Evolutionary conservation across 192 early-diverging fungal species (phyloP).

Genomic region (Polychytrium aggregatum): DNA sequence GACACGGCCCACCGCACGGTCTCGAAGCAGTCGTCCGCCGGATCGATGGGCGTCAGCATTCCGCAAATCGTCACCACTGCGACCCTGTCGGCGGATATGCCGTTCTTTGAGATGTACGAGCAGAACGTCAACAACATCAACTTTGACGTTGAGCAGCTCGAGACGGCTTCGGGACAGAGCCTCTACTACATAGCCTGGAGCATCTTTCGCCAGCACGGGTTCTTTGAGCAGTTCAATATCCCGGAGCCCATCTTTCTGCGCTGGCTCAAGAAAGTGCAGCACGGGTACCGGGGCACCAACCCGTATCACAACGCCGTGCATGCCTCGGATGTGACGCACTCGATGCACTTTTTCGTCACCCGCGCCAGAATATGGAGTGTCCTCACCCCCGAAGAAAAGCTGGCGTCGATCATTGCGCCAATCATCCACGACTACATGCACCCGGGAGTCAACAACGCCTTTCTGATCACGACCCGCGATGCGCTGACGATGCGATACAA

Average conservation of each 20-base stretch:
- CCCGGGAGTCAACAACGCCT: slow-evolving; percentile 91
- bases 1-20: neutral
- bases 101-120: slow-evolving; percentile 7
- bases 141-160: slow-evolving; percentile 18
- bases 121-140: slow-evolving; percentile 11
- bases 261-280: slow-evolving; percentile 19
- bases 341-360: slow-evolving; percentile 61
- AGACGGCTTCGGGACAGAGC: slow-evolving; percentile 8
- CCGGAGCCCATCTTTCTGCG: slow-evolving; percentile 10
- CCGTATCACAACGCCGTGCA: slow-evolving; percentile 94
- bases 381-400: slow-evolving; percentile 18
- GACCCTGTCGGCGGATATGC: slow-evolving; percentile 5
- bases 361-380: slow-evolving; percentile 14
- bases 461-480: slow-evolving; percentile 69
- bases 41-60: neutral
- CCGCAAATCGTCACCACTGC: too few relatives aligned
- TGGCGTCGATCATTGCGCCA: slow-evolving; percentile 34
- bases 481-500: slow-evolving; percentile 86
- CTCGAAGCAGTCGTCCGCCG: neutral
- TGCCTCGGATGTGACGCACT: slow-evolving; percentile 89
- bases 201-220: slow-evolving; percentile 15
- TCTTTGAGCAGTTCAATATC: slow-evolving; percentile 15
- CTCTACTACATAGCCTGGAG: slow-evolving; percentile 20
- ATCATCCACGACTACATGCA: slow-evolving; percentile 51
- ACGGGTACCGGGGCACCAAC: slow-evolving; percentile 40